Evolutionary conservation across 805 yeast genomes (phyloP).

Genomic region (Candida andamanensis): DNA sequence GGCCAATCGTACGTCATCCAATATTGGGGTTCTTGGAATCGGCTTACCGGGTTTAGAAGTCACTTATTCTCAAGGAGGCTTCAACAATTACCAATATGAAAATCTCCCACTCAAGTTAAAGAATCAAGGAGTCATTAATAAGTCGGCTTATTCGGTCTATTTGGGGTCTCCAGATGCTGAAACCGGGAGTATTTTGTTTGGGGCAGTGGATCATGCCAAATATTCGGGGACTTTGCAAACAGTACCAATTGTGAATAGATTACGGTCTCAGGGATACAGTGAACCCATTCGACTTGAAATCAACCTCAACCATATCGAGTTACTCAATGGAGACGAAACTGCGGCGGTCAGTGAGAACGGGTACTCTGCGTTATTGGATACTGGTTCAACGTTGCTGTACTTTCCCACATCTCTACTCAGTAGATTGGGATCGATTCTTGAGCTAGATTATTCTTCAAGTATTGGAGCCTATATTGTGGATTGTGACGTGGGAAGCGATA

Average conservation of each 20-base stretch:
- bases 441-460: slow-evolving; percentile 37
- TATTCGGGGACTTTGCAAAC: slow-evolving; percentile 29
- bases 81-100: slow-evolving; percentile 24
- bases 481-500: slow-evolving; percentile 28
- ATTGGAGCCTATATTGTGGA: slow-evolving; percentile 43
- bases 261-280: slow-evolving; percentile 22
- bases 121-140: slow-evolving; percentile 27
- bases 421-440: slow-evolving; percentile 30
- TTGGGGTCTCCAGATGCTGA: slow-evolving; percentile 21
- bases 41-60: slow-evolving; percentile 68
- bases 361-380: slow-evolving; percentile 27
- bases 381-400: slow-evolving; percentile 37
- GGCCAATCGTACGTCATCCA: slow-evolving; percentile 59
- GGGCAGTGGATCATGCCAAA: slow-evolving; percentile 41
- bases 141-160: slow-evolving; percentile 32
- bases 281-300: slow-evolving; percentile 45
- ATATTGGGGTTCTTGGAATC: slow-evolving; percentile 69
- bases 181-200: slow-evolving; percentile 35
- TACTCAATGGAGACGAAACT: slow-evolving; percentile 11
- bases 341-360: slow-evolving; percentile 14
- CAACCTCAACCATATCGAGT: slow-evolving; percentile 36
- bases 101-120: slow-evolving; percentile 34
- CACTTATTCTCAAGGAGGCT: slow-evolving; percentile 29
- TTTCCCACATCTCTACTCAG: slow-evolving; percentile 35
- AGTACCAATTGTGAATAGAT: slow-evolving; percentile 34